phyloP scores from a whole-genome alignment of 2,329 filamentous ascomycete genomes.

The Neoascochyta sp. region DNA sequence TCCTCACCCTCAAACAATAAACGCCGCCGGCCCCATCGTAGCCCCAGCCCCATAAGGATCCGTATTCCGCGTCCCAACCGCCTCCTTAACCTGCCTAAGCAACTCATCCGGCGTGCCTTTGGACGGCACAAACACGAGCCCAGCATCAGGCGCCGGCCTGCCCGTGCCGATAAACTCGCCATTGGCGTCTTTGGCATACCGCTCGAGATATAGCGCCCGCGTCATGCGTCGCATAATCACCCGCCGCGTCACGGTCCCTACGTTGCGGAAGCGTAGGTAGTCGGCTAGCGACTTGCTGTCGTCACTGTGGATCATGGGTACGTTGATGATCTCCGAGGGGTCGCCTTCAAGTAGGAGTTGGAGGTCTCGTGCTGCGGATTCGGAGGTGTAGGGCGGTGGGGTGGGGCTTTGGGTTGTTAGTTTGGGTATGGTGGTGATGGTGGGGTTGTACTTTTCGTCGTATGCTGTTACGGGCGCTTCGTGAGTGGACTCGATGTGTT shows the following conservation, averaged over 20 bases:
- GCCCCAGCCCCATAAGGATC: too few relatives aligned
- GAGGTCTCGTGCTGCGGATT: constrained; percentile 3
- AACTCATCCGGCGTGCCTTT: constrained; percentile 27
- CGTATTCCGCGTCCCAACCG: too few relatives aligned
- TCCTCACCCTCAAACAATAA: too few relatives aligned
- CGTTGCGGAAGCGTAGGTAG: constrained; percentile 7
- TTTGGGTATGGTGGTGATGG: background rate
- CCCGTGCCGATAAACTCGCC: constrained; percentile 29
- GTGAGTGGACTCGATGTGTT: too few relatives aligned
- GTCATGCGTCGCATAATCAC: constrained; percentile 27
- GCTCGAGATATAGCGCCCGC: constrained; percentile 23
- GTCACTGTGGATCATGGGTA: constrained; percentile 12
- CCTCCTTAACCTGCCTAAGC: constrained; percentile 24
- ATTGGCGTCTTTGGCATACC: constrained; percentile 26
- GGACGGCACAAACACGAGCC: constrained; percentile 23
- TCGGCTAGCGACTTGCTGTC: constrained; percentile 15
- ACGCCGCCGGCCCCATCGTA: too few relatives aligned
- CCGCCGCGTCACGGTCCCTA: constrained; percentile 14
- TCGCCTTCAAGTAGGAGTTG: constrained; percentile 5
- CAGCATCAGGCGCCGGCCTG: constrained; percentile 17
- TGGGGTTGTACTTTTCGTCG: background rate
- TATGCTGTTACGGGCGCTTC: too few relatives aligned
- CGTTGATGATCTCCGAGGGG: constrained; percentile 4
- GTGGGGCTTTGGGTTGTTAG: constrained; percentile 1
- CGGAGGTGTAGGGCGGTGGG: constrained; percentile 6